These are phyloP conservation scores for Vanrija pseudolonga DNA, from an alignment of 1,284 basidiomycete genomes.

Conservation along the genomic window DNA sequence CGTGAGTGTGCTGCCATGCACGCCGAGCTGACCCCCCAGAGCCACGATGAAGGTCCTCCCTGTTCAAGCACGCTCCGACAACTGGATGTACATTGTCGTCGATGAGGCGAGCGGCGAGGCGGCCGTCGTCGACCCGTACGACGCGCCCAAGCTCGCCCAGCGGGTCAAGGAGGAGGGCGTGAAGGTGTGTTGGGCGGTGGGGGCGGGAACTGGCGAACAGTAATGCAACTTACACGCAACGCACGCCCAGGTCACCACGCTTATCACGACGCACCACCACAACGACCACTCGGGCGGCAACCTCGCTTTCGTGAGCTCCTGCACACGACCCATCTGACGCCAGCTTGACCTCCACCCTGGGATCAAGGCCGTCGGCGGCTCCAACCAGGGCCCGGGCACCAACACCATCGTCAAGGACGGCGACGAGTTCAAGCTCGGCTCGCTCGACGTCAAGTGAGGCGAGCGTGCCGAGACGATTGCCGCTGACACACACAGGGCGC, in stretches of 20 bases:
- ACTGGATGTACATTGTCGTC: slow-evolving; percentile 83
- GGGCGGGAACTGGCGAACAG: background rate
- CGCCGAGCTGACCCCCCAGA: background rate
- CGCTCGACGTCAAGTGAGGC: slow-evolving; percentile 67
- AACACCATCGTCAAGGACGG: slow-evolving; percentile 73
- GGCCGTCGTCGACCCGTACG: slow-evolving; percentile 65
- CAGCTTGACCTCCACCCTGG: slow-evolving; percentile 53
- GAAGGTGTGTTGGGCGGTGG: slow-evolving; percentile 42
- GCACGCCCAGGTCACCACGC: slow-evolving; percentile 58
- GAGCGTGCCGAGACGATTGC: background rate
- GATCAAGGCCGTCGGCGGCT: slow-evolving; percentile 80
- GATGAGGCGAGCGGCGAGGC: slow-evolving; percentile 67
- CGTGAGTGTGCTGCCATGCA: background rate
- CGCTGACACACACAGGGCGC: slow-evolving; percentile 55
- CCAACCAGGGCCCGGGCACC: slow-evolving; percentile 63
- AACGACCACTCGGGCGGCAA: slow-evolving; percentile 87
- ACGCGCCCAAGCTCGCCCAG: slow-evolving; percentile 67
- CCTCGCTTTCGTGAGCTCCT: slow-evolving; percentile 53
- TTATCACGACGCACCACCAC: slow-evolving; percentile 86
- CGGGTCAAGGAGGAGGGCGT: slow-evolving; percentile 67
- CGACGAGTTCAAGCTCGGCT: slow-evolving; percentile 68
- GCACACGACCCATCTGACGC: background rate
- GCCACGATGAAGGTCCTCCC: slow-evolving; percentile 56
- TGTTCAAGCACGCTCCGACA: slow-evolving; percentile 73
- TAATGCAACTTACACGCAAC: too few species aligned